A percentile compares a stretch with the other conserved stretches of the same genome.
phyloP scores from a whole-genome alignment of 2,329 filamentous ascomycete genomes.

The Diaporthe nobilis region DNA sequence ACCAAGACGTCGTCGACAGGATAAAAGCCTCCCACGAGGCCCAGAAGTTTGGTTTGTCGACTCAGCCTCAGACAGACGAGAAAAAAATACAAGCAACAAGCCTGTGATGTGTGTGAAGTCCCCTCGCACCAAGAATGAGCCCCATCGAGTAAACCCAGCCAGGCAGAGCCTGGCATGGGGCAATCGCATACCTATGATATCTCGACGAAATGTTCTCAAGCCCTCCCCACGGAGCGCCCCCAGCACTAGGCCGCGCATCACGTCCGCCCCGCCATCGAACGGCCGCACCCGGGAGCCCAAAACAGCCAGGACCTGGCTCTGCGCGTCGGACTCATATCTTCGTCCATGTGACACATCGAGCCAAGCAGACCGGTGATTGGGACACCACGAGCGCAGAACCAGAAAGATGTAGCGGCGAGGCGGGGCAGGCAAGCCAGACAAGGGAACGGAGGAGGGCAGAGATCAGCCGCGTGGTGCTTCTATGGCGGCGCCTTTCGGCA shows the following conservation, averaged over 20 bases:
- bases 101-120: conserved; percentile 59
- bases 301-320: conserved; percentile 43
- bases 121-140: conserved; percentile 99
- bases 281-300: conserved; percentile 45
- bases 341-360: conserved; percentile 71
- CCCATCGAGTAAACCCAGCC: conserved; percentile 96
- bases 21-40: conserved; percentile 56
- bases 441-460: conserved; percentile 70
- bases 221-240: conserved; percentile 62
- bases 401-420: conserved; percentile 50
- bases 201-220: conserved; percentile 85
- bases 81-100: conserved; percentile 57
- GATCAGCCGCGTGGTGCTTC: conserved; percentile 93
- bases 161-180: conserved; percentile 55
- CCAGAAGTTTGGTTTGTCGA: conserved; percentile 51
- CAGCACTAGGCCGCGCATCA: conserved; percentile 54
- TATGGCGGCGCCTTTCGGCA: conserved; percentile 99
- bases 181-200: conserved; percentile 99
- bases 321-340: conserved; percentile 89
- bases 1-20: conserved; percentile 47
- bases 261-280: conserved; percentile 58
- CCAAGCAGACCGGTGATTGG: conserved; percentile 5
- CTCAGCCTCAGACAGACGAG: conserved; percentile 70
- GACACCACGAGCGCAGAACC: conserved; percentile 40
- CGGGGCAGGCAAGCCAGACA: conserved; percentile 51